phyloP scores from a whole-genome alignment of 169 alveolate genomes.

The Cryptosporidium parvum region DNA sequence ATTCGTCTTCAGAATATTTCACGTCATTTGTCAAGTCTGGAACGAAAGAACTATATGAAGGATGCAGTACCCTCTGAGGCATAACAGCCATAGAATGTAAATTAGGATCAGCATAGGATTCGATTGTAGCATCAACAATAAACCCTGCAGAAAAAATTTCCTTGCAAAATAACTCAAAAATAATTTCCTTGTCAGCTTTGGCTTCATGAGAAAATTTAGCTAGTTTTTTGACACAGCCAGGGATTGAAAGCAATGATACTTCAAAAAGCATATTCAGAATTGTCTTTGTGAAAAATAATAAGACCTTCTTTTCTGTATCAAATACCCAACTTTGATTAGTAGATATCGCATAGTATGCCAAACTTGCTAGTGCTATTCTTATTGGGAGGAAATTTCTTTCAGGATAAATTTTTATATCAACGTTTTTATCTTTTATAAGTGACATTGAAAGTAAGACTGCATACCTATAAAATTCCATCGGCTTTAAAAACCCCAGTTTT shows the following conservation, averaged over 20 bases:
- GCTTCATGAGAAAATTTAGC: neutral
- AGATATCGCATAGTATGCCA: conserved; percentile 35
- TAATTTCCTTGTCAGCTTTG: neutral
- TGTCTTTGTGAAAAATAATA: neutral
- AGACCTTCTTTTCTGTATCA: neutral
- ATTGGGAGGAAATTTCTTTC: conserved; percentile 33
- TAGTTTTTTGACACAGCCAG: neutral
- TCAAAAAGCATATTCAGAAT: conserved; percentile 12
- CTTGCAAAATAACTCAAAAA: conserved; percentile 29
- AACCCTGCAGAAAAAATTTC: conserved; percentile 61
- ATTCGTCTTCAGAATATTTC: neutral
- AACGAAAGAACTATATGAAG: neutral
- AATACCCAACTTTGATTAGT: neutral
- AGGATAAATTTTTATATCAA: conserved; percentile 11
- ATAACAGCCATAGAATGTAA: conserved; percentile 5
- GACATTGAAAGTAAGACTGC: conserved; percentile 30
- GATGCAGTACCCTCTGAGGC: conserved; percentile 26
- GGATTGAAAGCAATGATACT: neutral
- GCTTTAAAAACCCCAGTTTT: neutral
- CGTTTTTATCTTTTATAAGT: neutral
- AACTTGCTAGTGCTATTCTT: conserved; percentile 27
- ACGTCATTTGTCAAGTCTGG: conserved; percentile 15
- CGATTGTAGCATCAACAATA: conserved; percentile 1
- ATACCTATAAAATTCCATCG: conserved; percentile 26
- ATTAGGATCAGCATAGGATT: neutral